These are phyloP conservation scores for Acanthamoeba castellanii DNA, from an alignment of 208 protist species.

Conservation along the genomic window DNA sequence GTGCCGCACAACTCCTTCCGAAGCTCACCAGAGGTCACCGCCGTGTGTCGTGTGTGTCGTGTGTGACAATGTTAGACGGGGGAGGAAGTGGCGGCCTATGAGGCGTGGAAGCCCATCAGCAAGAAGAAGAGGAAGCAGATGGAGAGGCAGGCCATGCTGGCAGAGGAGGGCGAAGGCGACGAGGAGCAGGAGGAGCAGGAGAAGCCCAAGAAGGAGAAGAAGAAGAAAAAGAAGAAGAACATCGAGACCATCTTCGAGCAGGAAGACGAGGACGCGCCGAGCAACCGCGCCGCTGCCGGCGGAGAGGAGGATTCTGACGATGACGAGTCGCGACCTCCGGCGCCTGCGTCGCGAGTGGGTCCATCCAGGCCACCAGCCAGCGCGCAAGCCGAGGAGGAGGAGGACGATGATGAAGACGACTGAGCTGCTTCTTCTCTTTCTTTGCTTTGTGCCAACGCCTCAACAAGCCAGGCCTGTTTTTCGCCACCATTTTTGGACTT, in stretches of 20 bases:
- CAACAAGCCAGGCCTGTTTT: no score
- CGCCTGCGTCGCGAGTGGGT: neutral
- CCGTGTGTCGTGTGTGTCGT: neutral
- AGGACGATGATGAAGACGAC: neutral
- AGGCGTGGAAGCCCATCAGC: slow-evolving; percentile 62
- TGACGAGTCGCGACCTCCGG: neutral
- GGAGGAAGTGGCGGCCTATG: slow-evolving; percentile 19
- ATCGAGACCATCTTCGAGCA: slow-evolving; percentile 40
- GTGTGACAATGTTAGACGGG: neutral
- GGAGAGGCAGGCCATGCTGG: slow-evolving; percentile 16
- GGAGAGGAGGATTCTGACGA: neutral
- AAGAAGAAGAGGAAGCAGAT: slow-evolving; percentile 72
- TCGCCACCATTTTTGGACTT: no score
- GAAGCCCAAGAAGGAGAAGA: slow-evolving; percentile 32
- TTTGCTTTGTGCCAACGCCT: neutral
- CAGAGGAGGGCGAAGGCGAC: slow-evolving; percentile 3
- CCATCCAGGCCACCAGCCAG: neutral
- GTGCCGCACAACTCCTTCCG: no score
- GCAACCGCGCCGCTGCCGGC: neutral
- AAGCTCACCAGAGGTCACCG: no score
- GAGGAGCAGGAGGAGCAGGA: slow-evolving; percentile 16
- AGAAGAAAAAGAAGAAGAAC: slow-evolving; percentile 60
- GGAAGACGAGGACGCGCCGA: neutral
- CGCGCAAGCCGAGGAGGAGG: neutral
- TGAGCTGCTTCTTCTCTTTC: neutral